Evolutionary conservation across 805 yeast genomes (phyloP).

Genomic region (Ogataea methylovora): DNA sequence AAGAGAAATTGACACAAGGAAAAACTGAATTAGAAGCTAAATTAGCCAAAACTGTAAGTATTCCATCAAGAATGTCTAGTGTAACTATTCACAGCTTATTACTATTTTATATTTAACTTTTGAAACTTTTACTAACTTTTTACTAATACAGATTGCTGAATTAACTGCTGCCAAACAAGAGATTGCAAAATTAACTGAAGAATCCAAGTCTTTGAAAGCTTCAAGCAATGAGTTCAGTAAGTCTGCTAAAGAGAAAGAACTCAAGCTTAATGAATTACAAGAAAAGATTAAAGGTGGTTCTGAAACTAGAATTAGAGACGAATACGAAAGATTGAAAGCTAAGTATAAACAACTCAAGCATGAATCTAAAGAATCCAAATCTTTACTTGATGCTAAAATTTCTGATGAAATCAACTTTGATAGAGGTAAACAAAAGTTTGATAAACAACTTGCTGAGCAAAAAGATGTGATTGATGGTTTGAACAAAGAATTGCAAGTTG

Average conservation of each 20-base stretch:
- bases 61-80: too few species aligned
- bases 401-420: slow-evolving; percentile 35
- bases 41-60: too few species aligned
- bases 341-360: slow-evolving; percentile 35
- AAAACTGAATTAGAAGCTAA: too few species aligned
- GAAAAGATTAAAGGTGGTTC: too few species aligned
- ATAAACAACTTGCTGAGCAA: slow-evolving; percentile 30
- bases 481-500: slow-evolving; percentile 21
- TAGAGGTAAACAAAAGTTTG: slow-evolving; percentile 37
- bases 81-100: too few species aligned
- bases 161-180: slow-evolving; percentile 7
- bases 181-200: slow-evolving; percentile 8
- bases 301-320: too few species aligned
- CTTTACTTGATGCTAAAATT: slow-evolving; percentile 32
- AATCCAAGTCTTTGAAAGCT: slow-evolving; percentile 6
- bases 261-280: slow-evolving; percentile 6
- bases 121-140: too few species aligned
- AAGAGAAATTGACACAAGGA: too few species aligned
- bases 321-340: slow-evolving; percentile 15
- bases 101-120: too few species aligned
- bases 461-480: slow-evolving; percentile 22
- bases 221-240: too few species aligned
- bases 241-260: too few species aligned
- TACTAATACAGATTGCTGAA: too few species aligned
- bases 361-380: slow-evolving; percentile 35